Evolutionary conservation across 495 filamentous ascomycete species (phyloP), one percentile per base, ranked within the genome.

Genomic region (Neurospora sp.): DNA sequence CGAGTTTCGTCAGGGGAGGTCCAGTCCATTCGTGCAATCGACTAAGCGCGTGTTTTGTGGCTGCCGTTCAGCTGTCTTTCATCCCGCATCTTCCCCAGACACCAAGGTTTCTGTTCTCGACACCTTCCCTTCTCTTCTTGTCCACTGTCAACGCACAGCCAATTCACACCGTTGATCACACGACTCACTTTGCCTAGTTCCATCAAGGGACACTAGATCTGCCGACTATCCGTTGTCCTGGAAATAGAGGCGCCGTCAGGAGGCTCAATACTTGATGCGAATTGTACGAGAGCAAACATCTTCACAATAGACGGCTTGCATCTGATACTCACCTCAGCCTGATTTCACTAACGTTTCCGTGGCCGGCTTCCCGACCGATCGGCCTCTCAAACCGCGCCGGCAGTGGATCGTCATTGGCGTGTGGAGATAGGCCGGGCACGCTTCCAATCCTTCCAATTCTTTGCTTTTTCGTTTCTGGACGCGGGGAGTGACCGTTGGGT

Each of bases 11-110:
- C 27, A 65, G 27, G 14, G 27, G 53, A 37, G 7, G 14, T 65
- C 53, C 53, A 65, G 27, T 65, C 53, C 27, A 65, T 35, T 65
- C 27, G 53, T 65, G 53, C 27, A 65, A 65, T 65, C 53, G 27
- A 65, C 53, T 65, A 65, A 65, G 53, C 53, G 53, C 53, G 53
- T 65, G 53, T 42, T 71, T 41, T 70, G 75, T 77, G 74, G 74
- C 74, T 73, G 75, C 72, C 74, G 72, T 73, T 77, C 75, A 75
- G 74, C 75, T 77, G 75, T 77, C 72, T 72, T 59, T 48, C 72
- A 72, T 65, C 70, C 73, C 69, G 44, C 72, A 65, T 69, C 68
- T 74, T 71, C 75, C 75, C 74, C 75, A 73, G 74, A 75, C 71
- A 69, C 53, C 53, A 65, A 35, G 53, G 53, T 65, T 65, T 65